A percentile compares a stretch with the other conserved stretches of the same genome.
Conservation (phyloP, 768 basidiomycete genomes). For the Neoboletus magnificus region DNA sequence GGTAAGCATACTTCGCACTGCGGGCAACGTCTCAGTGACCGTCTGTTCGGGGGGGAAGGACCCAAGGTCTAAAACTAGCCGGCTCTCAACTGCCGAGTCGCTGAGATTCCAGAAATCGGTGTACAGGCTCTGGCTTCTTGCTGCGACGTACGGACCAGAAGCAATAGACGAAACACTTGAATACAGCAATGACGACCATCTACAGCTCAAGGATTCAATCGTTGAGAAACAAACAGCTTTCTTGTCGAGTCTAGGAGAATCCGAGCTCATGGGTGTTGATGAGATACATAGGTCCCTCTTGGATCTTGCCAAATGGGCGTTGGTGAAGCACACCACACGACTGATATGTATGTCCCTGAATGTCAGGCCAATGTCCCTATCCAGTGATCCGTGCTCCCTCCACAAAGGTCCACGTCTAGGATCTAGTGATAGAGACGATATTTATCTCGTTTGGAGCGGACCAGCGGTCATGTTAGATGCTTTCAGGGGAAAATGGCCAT, state of each 20-base stretch:
- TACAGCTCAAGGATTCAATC: slow-evolving; percentile 6
- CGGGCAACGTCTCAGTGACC: background rate
- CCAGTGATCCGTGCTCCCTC: background rate
- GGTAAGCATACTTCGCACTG: slow-evolving; percentile 22
- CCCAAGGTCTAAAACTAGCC: slow-evolving; percentile 29
- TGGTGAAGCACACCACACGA: background rate
- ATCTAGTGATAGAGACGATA: background rate
- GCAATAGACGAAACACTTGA: background rate
- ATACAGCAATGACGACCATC: background rate
- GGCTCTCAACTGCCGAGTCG: slow-evolving; percentile 32
- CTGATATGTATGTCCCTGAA: background rate
- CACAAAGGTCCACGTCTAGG: background rate
- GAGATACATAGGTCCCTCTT: slow-evolving; percentile 19
- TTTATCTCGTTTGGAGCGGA: slow-evolving; percentile 14
- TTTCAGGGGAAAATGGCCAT: slow-evolving; percentile 8
- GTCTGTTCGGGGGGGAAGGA: slow-evolving; percentile 35
- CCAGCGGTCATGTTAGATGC: slow-evolving; percentile 8
- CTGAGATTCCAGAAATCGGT: slow-evolving; percentile 28
- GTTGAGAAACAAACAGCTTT: slow-evolving; percentile 1
- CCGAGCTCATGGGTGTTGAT: slow-evolving; percentile 21
- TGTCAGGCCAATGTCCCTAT: background rate
- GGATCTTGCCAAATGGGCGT: slow-evolving; percentile 17
- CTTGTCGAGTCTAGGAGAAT: slow-evolving; percentile 8
- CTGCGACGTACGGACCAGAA: slow-evolving; percentile 5
- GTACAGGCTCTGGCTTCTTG: slow-evolving; percentile 29